Base-by-base conservation (phyloP, 2,329 filamentous ascomycete species). In the Sarocladium strictum region DNA sequence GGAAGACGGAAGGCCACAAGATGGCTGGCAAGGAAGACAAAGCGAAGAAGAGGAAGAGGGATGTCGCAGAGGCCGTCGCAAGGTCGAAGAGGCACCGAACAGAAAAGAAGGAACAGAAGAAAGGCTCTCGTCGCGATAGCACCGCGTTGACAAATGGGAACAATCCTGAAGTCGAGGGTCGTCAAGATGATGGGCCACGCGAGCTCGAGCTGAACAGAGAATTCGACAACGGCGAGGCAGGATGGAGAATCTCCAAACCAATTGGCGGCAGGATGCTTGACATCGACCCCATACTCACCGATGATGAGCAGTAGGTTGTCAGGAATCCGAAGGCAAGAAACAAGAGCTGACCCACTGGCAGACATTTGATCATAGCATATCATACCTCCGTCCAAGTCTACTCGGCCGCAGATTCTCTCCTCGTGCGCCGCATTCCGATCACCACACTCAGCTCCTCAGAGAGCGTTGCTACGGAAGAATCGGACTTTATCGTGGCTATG, bases 331-430 rank as follows among this genome's bases (percentile, higher is more conserved):
- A 17, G 9, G 9, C 38, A 23, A 11, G 19, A 17, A 35, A 56
- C 11, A n/a, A 33, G 15, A 17, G 41, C 35, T 47, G 19, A 51
- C 27, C n/a, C 32, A 12, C 15, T 53, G 11, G 19, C 32, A 90
- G 89, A 65, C 80, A 86, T 69, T 67, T 97, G 37, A 84, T 97
- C 55, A 69, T 96, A 55, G 82, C 86, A 29, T 89, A 90, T 63
- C 81, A 85, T 57, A 85, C 82, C 26, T 86, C 86, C 10, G 76
- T 97, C 54, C 87, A 91, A 66, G 79, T 96, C 24, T 96, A 94
- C 69, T 88, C 89, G 1, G 83, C 89, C 27, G 76, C 82, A 59
- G 91, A 90, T 54, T 97, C 94, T 1, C 80, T 95, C 51, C 81
- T 95, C 21, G 76, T 90, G 45, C 85, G 90, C 60, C 83, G 84